phyloP scores from a whole-genome alignment of 352 stramenopile species.

The Globisporangium viniferum region DNA sequence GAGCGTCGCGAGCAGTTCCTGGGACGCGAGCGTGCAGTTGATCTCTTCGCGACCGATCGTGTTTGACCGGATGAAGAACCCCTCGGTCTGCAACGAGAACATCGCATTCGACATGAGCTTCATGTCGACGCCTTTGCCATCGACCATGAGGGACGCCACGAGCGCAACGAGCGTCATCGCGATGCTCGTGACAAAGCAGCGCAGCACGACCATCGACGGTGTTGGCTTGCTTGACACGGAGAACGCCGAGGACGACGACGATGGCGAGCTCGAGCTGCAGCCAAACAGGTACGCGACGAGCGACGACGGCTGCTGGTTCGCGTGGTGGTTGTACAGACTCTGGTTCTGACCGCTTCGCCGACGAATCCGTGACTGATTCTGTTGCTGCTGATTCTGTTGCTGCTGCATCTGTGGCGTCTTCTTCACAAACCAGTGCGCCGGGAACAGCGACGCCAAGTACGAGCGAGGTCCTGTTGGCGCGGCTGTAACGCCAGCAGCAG shows the following conservation, averaged over 20 bases:
- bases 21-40: slow-evolving; percentile 35
- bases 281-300: slow-evolving; percentile 13
- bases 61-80: slow-evolving; percentile 45
- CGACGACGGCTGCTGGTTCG: slow-evolving; percentile 6
- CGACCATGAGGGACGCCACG: slow-evolving; percentile 40
- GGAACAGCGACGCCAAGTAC: slow-evolving; percentile 41
- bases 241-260: slow-evolving; percentile 8
- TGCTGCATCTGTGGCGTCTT: slow-evolving; percentile 4
- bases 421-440: slow-evolving; percentile 33
- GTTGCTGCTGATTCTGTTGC: background rate
- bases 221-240: slow-evolving; percentile 25
- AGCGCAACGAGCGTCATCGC: slow-evolving; percentile 28
- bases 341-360: slow-evolving; percentile 19
- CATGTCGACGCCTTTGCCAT: background rate
- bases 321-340: slow-evolving; percentile 12
- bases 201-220: slow-evolving; percentile 20
- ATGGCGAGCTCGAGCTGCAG: slow-evolving; percentile 6
- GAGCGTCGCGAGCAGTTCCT: slow-evolving; percentile 43
- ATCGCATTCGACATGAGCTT: background rate
- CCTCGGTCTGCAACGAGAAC: slow-evolving; percentile 23
- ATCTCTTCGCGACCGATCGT: slow-evolving; percentile 44
- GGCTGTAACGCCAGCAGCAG: background rate
- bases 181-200: slow-evolving; percentile 25
- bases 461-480: background rate
- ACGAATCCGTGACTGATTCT: background rate